Evolutionary conservation across 2,329 filamentous ascomycete species (phyloP).

Genomic region (Cladorrhinum sp.): DNA sequence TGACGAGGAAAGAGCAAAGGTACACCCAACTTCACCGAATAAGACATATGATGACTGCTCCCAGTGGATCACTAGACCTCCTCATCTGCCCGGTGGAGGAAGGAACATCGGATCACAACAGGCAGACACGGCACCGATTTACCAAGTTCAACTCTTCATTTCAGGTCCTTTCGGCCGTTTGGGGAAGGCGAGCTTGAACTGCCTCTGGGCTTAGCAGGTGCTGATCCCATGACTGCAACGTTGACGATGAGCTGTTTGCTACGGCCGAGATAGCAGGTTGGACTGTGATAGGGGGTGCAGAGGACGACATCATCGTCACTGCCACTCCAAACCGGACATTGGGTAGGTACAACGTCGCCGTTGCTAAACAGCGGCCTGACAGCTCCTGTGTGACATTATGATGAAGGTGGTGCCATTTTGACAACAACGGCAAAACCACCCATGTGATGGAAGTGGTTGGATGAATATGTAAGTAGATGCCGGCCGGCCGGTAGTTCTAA

Average conservation of each 20-base stretch:
- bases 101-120: background rate
- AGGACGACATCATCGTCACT: background rate
- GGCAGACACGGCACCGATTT: background rate
- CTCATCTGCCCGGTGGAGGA: background rate
- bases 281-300: background rate
- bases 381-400: background rate
- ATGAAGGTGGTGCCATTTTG: background rate
- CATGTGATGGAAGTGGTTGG: too few relatives aligned
- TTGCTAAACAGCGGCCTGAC: background rate
- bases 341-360: background rate
- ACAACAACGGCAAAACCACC: background rate
- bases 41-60: background rate
- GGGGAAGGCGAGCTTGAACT: too few relatives aligned
- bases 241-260: background rate
- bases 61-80: background rate
- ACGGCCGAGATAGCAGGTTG: background rate
- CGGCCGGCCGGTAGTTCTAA: background rate
- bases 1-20: background rate
- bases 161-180: too few relatives aligned
- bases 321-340: background rate
- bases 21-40: background rate
- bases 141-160: background rate
- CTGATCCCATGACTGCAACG: too few relatives aligned
- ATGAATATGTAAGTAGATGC: background rate
- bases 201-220: too few relatives aligned